Base-by-base conservation (phyloP, 1,284 basidiomycete genomes). In the Moniliella sp. region DNA sequence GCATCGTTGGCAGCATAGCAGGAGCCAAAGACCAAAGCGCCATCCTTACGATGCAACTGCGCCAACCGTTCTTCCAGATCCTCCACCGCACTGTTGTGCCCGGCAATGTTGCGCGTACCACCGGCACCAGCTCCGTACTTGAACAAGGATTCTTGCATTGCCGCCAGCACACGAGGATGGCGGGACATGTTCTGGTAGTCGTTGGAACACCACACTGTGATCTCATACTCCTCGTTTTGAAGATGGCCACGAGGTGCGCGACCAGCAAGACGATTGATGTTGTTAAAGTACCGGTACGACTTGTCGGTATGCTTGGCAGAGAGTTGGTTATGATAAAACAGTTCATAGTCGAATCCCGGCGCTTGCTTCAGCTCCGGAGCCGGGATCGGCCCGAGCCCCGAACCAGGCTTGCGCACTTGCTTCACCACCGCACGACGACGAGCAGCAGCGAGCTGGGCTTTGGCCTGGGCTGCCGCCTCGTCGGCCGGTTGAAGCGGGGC, bases 1-100 rank as follows among this genome's bases (percentile, higher is more conserved):
- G 88, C 88, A 53, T 94, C 91, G 65, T 99, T 99, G 57, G 91
- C 91, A 34, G 97, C 88, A 64, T 94, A 99, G 70, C 91, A 99
- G 11, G 86, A 94, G 12, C 84, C 91, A 64, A 99, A 99, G 43
- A 94, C 84, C 27, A 99, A 73, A 3, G 88, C 86, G 0, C 79
- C 78, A 17, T 75, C 71, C 66, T 99, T 99, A 62, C 82, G 78
- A 63, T 99, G 91, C 27, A 99, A 70, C 13, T 73, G 65, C 3
- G 91, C 84, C 18, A 99, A 64, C 57, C 93, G 86, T 43, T 77
- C 74, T 64, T 99, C 91, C 50, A 94, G 73, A 11, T 76, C 71
- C 18, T 97, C 73, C 65, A 94, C 88, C 68, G 91, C 74, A n/a
- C 80, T 80, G 52, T 82, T 84, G 58, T 97, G 97, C 29, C 91